Percentiles rank a stretch among this genome's conserved stretches.
phyloP scores from a whole-genome alignment of 164 flowering plant species.

The Saururus chinensis region DNA sequence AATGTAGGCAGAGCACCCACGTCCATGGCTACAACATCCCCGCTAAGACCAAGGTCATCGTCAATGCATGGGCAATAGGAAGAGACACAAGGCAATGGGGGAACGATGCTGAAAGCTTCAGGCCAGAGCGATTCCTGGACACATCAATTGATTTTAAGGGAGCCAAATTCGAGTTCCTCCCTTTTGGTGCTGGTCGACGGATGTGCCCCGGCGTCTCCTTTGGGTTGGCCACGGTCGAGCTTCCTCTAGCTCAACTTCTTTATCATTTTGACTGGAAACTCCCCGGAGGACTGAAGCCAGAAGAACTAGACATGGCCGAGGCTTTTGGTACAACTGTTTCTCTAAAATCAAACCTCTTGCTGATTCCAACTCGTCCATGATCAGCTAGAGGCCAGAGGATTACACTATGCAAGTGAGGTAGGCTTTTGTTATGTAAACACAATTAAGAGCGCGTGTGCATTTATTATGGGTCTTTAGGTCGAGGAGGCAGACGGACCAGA shows the following conservation, averaged over 20 bases:
- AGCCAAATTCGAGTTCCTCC: conserved; percentile 20
- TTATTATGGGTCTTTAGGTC: no score
- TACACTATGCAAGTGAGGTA: not conserved
- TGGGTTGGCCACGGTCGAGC: conserved; percentile 8
- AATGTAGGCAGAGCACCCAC: conserved; percentile 13
- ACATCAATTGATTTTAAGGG: conserved; percentile 17
- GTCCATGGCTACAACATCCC: conserved; percentile 22
- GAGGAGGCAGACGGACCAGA: no score
- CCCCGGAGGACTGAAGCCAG: conserved; percentile 4
- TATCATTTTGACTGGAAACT: conserved; percentile 6
- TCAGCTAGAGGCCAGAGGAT: no score
- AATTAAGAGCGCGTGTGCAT: no score
- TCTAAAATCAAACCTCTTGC: conserved; percentile 1
- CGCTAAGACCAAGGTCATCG: conserved; percentile 19
- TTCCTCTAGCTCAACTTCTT: conserved; percentile 1
- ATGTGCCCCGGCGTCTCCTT: conserved; percentile 23
- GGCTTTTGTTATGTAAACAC: no score
- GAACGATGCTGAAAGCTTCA: conserved; percentile 20
- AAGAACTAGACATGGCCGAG: conserved; percentile 10
- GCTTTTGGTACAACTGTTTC: conserved; percentile 1
- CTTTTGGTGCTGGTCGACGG: conserved; percentile 11
- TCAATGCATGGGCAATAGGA: conserved; percentile 22
- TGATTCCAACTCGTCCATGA: not conserved
- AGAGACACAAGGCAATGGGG: conserved; percentile 25
- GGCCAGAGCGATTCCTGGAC: conserved; percentile 27